Base-by-base conservation (phyloP, 441 rosid genomes). In the Populus hybrid region DNA sequence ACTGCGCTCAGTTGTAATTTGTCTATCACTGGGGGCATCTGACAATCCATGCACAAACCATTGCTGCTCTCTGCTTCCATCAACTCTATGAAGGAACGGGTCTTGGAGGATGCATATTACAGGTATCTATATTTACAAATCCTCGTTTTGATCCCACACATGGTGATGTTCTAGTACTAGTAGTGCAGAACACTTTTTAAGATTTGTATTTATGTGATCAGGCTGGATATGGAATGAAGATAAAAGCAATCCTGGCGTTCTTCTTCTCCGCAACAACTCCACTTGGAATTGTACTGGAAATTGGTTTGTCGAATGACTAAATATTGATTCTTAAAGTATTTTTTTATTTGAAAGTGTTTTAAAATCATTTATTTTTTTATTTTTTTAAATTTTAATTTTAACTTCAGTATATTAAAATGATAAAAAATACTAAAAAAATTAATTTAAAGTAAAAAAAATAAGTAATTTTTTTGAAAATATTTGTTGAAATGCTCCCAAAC, bases 71-170 rank as follows among this genome's bases (percentile, higher is more conserved):
- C 12, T 88, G 88, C 79, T 87, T 88, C 79, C 89, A 88, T 82
- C 88, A 85, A 73, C 74, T 88, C 32, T 85, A 82, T 36, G 89
- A 88, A 84, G 87, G 91, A 63, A 87, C 85, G 86, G 87, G 88
- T 8, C 88, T 83, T 0, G 84, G 89, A 3, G 87, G 88, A 34
- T 82, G 85, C 81, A 78, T 80, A 8, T 61, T 74, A 28, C 80
- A 78, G 82, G 82, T 84, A 14, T 0, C 5, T 42, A 12, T 12
- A 12, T 42, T 26, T 26, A 26, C 28, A 26, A 26, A 26, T 26
- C 28, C 28, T 26, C 28, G 2, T 26, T 26, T 26, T 26, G 28
- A 26, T 42, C 6, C 53, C 53, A 42, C 16, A 42, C 16, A 42
- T 42, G 1, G 18, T 42, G 16, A 42, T 42, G 53, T 42, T 42